Base-by-base conservation (phyloP, 495 filamentous ascomycete species). In the Friedmanniomyces simplex region DNA sequence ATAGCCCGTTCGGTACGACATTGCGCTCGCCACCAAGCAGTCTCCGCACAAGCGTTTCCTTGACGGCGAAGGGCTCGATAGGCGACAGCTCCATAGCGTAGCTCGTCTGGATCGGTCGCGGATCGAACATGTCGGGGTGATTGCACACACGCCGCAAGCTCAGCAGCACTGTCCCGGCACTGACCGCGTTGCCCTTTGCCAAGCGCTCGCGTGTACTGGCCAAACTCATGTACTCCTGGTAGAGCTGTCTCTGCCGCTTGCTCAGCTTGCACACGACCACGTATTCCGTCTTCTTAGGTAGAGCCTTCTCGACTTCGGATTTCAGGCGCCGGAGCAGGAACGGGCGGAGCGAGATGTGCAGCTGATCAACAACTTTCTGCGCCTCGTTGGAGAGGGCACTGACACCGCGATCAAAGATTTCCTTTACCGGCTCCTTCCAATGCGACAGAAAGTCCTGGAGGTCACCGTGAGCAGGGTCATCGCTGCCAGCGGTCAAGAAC, bases 121-220 rank as follows among this genome's bases (percentile, higher is more conserved):
- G 94, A 61, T 96, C 87, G 67, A 99, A 99, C 14, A 97, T 79
- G 73, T 99, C 94, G 0, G 94, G 94, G 66, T 99, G 94, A 63
- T 97, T 97, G 77, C 94, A 99, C 43, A 99, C 94, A 68, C 96
- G 96, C 22, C 94, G 84, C 28, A 99, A 77, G 67, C 95, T 91
- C 93, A 99, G 95, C 43, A 99, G 74, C 71, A 94, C 96, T 70
- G 95, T 96, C 70, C 97, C 96, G 67, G 97, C 96, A 10, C 88
- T 95, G 62, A 97, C 82, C 67, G 96, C 96, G 64, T 97, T 99
- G 20, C 94, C 94, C 0, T 89, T 95, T n/a, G 87, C 79, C 14
- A 97, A 77, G 0, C 88, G 95, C 62, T 88, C 82, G 57, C 87
- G 82, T 0, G 94, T 97, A 59, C 95, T 86, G 1, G 89, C 84